Evolutionary conservation across 352 stramenopile species (phyloP), one percentile per base, ranked within the genome.

Genomic region (Globisporangium solare): DNA sequence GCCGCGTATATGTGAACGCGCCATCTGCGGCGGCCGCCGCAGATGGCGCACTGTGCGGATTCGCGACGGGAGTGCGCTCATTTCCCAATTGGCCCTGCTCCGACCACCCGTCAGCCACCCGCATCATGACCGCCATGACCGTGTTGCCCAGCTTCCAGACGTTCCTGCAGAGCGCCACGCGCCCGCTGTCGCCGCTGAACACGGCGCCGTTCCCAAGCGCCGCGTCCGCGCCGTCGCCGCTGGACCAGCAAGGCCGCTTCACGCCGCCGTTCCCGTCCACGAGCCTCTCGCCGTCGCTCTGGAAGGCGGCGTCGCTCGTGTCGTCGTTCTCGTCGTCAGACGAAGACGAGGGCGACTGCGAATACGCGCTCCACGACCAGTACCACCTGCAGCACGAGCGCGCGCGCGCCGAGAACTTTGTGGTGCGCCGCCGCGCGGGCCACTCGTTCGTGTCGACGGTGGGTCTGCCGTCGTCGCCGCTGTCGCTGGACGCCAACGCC

Each of bases 121-220:
- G 3, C 12, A 45, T 18, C 31, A 54, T 46, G 57, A 73, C 80
- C 70, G 58, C 67, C 58, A 69, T 79, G 68, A 77, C 69, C 18
- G 51, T 80, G 22, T 60, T 86, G 35, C 76, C 76, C 22, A 82
- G 69, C 55, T 86, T 86, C 63, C 71, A 86, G 57, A 67, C 66
- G 20, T 86, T 86, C 63, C 54, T 86, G 37, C 64, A 73, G 56
- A 78, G 64, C 47, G 66, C 76, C 20, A 60, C 61, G 27, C 64
- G 54, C 1, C 31, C 69, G 56, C 62, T 71, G 35, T 51, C 70
- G 54, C 48, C 55, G 8, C 47, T 65, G 40, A 41, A 15, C 27
- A 64, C 58, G 10, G 2, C 39, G 5, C 39, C 5, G 17, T 15
- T n/a, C 27, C 40, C 32, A 48, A 55, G 31, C 46, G 3, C 13